These are phyloP conservation scores for Sanghuangporus baumii DNA, from an alignment of 1,284 basidiomycete genomes.

Conservation along the genomic window DNA sequence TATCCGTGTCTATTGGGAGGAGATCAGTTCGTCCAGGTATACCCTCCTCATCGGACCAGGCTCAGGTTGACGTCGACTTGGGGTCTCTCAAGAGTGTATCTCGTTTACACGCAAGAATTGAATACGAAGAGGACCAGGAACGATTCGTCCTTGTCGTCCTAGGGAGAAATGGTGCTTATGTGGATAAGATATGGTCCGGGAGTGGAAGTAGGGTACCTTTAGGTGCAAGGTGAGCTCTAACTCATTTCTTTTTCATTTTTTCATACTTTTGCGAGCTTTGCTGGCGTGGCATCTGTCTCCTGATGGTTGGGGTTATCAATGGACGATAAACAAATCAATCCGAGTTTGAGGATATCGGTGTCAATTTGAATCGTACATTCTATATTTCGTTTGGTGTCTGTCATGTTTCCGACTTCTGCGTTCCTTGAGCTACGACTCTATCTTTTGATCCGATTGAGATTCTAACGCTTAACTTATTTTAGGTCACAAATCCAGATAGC, in stretches of 20 bases:
- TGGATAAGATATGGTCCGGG: constrained; percentile 92
- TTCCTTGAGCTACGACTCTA: neutral
- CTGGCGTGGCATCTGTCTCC: constrained; percentile 6
- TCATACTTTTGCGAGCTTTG: neutral
- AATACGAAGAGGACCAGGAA: constrained; percentile 83
- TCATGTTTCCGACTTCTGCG: neutral
- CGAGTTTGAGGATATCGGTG: neutral
- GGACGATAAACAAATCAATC: neutral
- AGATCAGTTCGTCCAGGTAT: constrained; percentile 39
- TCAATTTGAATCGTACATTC: neutral
- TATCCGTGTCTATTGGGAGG: constrained; percentile 66
- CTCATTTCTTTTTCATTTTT: neutral
- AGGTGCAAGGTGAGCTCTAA: constrained; percentile 62
- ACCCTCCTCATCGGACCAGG: constrained; percentile 37
- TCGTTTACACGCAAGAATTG: constrained; percentile 91
- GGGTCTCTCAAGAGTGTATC: constrained; percentile 97
- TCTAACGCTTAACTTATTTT: constrained; percentile 15
- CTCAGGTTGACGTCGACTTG: constrained; percentile 88
- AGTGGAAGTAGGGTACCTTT: constrained; percentile 82
- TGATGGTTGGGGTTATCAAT: neutral
- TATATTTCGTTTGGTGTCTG: neutral
- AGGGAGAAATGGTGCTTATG: constrained; percentile 96
- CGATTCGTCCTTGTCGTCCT: constrained; percentile 88
- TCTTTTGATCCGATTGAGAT: neutral
- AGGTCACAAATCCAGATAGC: constrained; percentile 98